Evolutionary conservation across 495 filamentous ascomycete species (phyloP).

Genomic region (Letharia lupina): DNA sequence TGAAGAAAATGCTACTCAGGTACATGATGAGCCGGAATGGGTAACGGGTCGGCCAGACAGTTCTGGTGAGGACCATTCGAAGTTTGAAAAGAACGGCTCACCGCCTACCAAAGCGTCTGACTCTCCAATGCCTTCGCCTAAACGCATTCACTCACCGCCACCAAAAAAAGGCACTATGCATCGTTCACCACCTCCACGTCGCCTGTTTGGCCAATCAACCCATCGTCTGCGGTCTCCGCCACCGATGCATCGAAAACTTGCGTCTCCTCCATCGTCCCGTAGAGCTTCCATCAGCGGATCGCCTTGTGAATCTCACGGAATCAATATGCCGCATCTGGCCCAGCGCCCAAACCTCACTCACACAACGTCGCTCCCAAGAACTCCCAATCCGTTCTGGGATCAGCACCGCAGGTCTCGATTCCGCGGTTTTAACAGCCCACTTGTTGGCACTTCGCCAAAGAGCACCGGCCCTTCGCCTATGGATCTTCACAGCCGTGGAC

Average conservation of each 20-base stretch:
- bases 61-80: slow-evolving; percentile 38
- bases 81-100: background rate
- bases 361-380: slow-evolving; percentile 72
- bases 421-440: slow-evolving; percentile 32
- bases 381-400: slow-evolving; percentile 60
- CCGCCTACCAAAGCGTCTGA: background rate
- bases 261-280: slow-evolving; percentile 48
- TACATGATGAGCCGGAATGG: slow-evolving; percentile 41
- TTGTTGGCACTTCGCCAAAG: slow-evolving; percentile 33
- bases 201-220: slow-evolving; percentile 60
- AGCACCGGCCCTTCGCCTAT: slow-evolving; percentile 20
- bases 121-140: slow-evolving; percentile 37
- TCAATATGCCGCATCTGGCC: slow-evolving; percentile 52
- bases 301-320: slow-evolving; percentile 32
- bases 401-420: slow-evolving; percentile 30
- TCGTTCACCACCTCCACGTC: slow-evolving; percentile 54
- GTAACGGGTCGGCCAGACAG: slow-evolving; percentile 50
- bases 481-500: slow-evolving; percentile 60
- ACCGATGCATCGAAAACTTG: slow-evolving; percentile 33
- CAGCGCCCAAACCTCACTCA: slow-evolving; percentile 54
- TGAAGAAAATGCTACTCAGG: slow-evolving; percentile 44
- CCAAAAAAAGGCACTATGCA: slow-evolving; percentile 36
- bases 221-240: slow-evolving; percentile 59
- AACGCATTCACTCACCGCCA: slow-evolving; percentile 42
- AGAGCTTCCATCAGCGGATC: slow-evolving; percentile 41